phyloP scores from a whole-genome alignment of 345 rosid genomes.

The Brassica incana region DNA sequence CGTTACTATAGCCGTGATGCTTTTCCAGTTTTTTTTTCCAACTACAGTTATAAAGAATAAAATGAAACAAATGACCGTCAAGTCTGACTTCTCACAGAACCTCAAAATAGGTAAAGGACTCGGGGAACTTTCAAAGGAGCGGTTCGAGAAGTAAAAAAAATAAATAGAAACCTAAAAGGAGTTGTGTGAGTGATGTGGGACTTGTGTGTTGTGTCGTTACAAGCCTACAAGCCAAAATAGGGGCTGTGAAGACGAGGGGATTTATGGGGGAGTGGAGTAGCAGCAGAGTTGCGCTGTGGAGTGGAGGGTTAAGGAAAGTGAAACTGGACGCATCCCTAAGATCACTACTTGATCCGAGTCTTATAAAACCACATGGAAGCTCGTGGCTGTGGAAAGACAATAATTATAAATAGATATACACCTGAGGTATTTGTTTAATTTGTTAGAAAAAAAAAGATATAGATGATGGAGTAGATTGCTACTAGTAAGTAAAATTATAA shows the following conservation, averaged over 20 bases:
- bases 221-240: conserved; percentile 39
- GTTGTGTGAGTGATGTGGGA: conserved; percentile 41
- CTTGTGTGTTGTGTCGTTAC: conserved; percentile 34
- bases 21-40: background rate
- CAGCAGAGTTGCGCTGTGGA: conserved; percentile 48
- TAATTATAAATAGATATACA: conserved; percentile 15
- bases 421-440: conserved; percentile 33
- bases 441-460: background rate
- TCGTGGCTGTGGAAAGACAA: conserved; percentile 48
- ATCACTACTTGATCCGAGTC: conserved; percentile 33
- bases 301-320: conserved; percentile 46
- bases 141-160: background rate
- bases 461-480: no score
- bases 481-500: background rate
- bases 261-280: conserved; percentile 46
- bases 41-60: background rate
- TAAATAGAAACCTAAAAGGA: background rate
- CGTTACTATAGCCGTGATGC: background rate
- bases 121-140: background rate
- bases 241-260: conserved; percentile 41
- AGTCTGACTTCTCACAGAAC: conserved; percentile 41
- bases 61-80: background rate
- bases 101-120: conserved; percentile 41
- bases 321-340: conserved; percentile 46
- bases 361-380: conserved; percentile 39